Percentiles rank a stretch among this genome's conserved stretches.
Evolutionary conservation across 2,329 filamentous ascomycete genomes (phyloP).

Genomic region (Microcyclosporella mali): DNA sequence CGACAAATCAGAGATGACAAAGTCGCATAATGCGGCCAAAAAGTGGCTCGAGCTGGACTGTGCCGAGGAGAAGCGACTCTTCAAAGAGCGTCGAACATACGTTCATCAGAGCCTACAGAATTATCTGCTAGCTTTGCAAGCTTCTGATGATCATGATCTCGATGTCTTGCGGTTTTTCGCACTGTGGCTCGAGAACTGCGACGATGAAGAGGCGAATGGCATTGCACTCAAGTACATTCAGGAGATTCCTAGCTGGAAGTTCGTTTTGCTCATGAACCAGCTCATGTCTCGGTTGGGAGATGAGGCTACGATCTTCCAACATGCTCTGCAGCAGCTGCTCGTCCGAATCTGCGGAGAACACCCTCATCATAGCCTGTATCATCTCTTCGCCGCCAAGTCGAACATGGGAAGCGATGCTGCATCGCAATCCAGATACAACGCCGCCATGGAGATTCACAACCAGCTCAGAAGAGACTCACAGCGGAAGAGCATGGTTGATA

Average conservation of each 20-base stretch:
- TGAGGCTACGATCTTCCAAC: slow-evolving; percentile 65
- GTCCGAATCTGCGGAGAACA: slow-evolving; percentile 84
- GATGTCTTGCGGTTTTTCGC: slow-evolving; percentile 89
- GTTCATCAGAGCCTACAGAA: slow-evolving; percentile 87
- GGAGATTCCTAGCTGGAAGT: slow-evolving; percentile 81
- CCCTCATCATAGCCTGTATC: slow-evolving; percentile 95
- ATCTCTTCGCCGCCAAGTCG: slow-evolving; percentile 72
- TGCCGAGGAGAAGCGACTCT: slow-evolving; percentile 73
- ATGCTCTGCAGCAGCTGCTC: slow-evolving; percentile 65
- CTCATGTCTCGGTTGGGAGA: slow-evolving; percentile 85
- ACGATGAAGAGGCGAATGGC: slow-evolving; percentile 68
- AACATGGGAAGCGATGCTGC: slow-evolving; percentile 61
- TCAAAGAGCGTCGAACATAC: slow-evolving; percentile 70
- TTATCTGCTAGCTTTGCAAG: slow-evolving; percentile 76
- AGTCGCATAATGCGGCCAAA: slow-evolving; percentile 64
- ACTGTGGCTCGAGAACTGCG: slow-evolving; percentile 83
- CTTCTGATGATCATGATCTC: slow-evolving; percentile 83
- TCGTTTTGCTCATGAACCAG: slow-evolving; percentile 90
- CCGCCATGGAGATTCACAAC: slow-evolving; percentile 63
- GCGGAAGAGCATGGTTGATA: slow-evolving; percentile 57
- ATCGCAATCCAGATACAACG: slow-evolving; percentile 65
- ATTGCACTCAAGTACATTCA: slow-evolving; percentile 65
- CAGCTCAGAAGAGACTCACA: slow-evolving; percentile 50
- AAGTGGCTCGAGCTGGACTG: slow-evolving; percentile 88
- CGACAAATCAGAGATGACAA: slow-evolving; percentile 51